These are phyloP conservation scores for Tephrocybe sp. DNA, from an alignment of 768 basidiomycete species.

Conservation along the genomic window DNA sequence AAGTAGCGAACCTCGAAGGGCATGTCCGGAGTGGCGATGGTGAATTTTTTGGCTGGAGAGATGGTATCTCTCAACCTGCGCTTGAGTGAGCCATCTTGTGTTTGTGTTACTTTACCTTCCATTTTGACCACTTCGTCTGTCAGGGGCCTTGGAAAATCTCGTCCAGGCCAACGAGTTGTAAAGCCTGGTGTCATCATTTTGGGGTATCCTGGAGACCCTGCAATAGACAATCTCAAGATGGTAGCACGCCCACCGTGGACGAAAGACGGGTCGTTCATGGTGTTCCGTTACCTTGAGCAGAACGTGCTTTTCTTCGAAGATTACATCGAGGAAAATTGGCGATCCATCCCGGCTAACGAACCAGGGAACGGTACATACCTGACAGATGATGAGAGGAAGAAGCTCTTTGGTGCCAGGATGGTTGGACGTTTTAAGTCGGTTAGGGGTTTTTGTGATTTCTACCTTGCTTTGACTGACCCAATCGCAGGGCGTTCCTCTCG, in stretches of 20 bases:
- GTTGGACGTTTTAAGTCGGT: conserved; percentile 24
- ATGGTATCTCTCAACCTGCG: conserved; percentile 33
- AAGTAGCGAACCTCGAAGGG: conserved; percentile 8
- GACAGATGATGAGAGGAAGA: conserved; percentile 18
- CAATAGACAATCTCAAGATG: conserved; percentile 8
- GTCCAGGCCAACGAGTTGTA: conserved; percentile 25
- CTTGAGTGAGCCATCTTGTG: conserved; percentile 12
- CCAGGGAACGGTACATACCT: not conserved
- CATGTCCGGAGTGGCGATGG: conserved; percentile 18
- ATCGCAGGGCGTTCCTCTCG: conserved; percentile 31
- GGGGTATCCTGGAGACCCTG: conserved; percentile 33
- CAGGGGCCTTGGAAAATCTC: conserved; percentile 13
- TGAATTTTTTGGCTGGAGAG: conserved; percentile 32
- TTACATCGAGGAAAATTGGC: conserved; percentile 14
- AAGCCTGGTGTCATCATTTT: conserved; percentile 31
- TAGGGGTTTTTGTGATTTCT: not conserved
- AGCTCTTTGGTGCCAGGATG: conserved; percentile 29
- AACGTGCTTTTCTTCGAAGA: conserved; percentile 26
- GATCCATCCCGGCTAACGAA: not conserved
- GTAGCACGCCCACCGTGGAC: conserved; percentile 27
- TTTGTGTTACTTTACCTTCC: not conserved
- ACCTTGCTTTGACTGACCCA: not conserved
- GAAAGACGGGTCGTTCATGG: conserved; percentile 35
- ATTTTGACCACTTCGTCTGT: not conserved
- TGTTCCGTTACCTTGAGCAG: conserved; percentile 34